Evolutionary conservation across 2,329 filamentous ascomycete species (phyloP).

Genomic region (Aplosporella prunicola): DNA sequence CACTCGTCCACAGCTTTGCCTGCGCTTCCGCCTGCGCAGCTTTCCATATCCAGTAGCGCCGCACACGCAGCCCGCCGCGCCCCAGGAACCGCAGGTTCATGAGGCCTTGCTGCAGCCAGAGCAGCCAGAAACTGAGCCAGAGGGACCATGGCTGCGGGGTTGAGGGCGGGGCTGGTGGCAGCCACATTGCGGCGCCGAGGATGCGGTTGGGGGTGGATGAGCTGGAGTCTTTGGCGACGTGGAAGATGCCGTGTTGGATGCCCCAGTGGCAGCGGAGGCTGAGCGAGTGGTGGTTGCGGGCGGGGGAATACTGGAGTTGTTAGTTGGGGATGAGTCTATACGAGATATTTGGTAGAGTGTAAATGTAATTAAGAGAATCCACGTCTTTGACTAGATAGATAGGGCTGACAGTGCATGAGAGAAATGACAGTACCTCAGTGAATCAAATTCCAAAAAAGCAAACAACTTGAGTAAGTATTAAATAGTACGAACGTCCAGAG

Average conservation of each 20-base stretch:
- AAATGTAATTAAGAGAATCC: no score
- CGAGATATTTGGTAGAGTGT: no score
- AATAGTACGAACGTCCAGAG: no score
- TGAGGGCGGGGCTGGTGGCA: slow-evolving; percentile 44
- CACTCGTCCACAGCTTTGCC: slow-evolving; percentile 53
- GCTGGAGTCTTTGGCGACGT: slow-evolving; percentile 55
- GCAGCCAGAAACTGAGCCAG: slow-evolving; percentile 54
- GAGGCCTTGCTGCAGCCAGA: slow-evolving; percentile 55
- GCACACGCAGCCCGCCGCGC: slow-evolving; percentile 57
- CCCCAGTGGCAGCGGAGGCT: slow-evolving; percentile 60
- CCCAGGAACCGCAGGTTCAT: slow-evolving; percentile 58
- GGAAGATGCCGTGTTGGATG: slow-evolving; percentile 59
- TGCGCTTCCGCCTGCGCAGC: slow-evolving; percentile 54
- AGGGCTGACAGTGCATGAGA: no score
- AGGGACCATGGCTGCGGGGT: slow-evolving; percentile 49
- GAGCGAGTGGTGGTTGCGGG: slow-evolving; percentile 54
- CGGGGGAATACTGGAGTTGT: slow-evolving; percentile 44
- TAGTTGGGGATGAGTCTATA: no score
- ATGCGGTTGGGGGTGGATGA: slow-evolving; percentile 36
- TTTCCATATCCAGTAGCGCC: slow-evolving; percentile 67
- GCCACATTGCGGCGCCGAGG: slow-evolving; percentile 65
- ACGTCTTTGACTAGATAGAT: no score
- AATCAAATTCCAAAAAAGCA: no score
- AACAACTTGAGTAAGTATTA: no score
- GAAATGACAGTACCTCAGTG: no score